Evolutionary conservation across 306 rosid genomes (phyloP), one percentile per base, ranked within the genome.

Genomic region (Elaeagnus macrophylla): DNA sequence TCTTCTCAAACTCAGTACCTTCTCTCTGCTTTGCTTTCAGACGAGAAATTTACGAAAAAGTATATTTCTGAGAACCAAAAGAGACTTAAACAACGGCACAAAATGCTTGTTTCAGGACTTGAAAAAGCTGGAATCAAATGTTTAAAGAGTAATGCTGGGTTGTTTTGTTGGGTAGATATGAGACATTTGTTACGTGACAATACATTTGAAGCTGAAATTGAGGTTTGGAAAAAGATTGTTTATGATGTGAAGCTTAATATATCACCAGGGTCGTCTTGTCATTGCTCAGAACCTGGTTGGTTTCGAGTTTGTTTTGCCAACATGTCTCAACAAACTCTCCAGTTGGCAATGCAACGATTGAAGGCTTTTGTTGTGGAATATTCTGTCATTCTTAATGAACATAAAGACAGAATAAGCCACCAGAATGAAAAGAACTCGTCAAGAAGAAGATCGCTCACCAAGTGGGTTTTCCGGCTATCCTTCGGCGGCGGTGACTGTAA

Each of bases 151-250:
- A 87, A 87, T 67, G 96, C 94, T 0, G 94, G 87, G 8, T 54
- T 88, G 49, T 88, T 81, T 55, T 83, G 87, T 18, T 88, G 96
- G 96, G 96, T 88, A 5, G 83, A 88, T 68, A 83, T 88, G 96
- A 81, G 89, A 32, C 71, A 71, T 48, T 77, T 88, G 41, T 68
- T 88, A 32, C 37, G 48, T 17, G 75, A 87, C 15, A 72, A 79
- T 51, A 81, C 84, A 0, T 88, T 88, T 39, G 89, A 88, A 52
- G 82, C 80, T 2, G 96, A 88, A 67, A 88, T 83, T 83, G 89
- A 81, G 55, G 64, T 88, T 4, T 88, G 96, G 96, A 81, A 81
- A 77, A 83, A 79, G 66, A 72, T 88, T 48, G 74, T 88, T 12
- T 81, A 72, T 73, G 59, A 79, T 0, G 96, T 83, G 18, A 55